phyloP scores from a whole-genome alignment of 805 yeast species.

The Jamesozyma rosinii region DNA sequence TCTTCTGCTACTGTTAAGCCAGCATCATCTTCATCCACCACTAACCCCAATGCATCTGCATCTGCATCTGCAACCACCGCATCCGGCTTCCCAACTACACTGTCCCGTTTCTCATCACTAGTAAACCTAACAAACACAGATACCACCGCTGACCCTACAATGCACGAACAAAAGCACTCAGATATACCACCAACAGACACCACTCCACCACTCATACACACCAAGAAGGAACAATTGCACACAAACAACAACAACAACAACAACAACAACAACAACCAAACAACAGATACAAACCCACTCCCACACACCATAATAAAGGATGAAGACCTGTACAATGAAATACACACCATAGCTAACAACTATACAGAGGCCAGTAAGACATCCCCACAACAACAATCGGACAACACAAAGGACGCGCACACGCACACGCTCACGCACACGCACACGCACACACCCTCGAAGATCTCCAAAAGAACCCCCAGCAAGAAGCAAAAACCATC shows the following conservation, averaged over 20 bases:
- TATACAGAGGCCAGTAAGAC: background rate
- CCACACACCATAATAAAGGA: background rate
- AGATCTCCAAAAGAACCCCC: background rate
- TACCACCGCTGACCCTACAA: background rate
- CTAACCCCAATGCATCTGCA: background rate
- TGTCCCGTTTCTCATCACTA: constrained; percentile 8
- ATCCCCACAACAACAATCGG: background rate
- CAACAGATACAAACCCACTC: background rate
- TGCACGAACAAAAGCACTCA: too few relatives aligned
- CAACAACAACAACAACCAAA: background rate
- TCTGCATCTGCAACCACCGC: too few relatives aligned
- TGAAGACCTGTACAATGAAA: background rate
- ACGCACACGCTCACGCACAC: background rate
- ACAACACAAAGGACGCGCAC: background rate
- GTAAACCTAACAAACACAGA: background rate
- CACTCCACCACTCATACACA: background rate
- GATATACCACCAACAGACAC: background rate
- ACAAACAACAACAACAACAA: background rate
- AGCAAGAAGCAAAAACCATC: background rate
- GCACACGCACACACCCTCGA: background rate
- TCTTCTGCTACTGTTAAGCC: background rate
- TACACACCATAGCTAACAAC: background rate
- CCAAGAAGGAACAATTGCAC: background rate
- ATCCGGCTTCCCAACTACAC: constrained; percentile 5
- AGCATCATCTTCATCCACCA: background rate